Evolutionary conservation across 805 yeast species (phyloP).

Genomic region (Wickerhamomyces chaumierensis): DNA sequence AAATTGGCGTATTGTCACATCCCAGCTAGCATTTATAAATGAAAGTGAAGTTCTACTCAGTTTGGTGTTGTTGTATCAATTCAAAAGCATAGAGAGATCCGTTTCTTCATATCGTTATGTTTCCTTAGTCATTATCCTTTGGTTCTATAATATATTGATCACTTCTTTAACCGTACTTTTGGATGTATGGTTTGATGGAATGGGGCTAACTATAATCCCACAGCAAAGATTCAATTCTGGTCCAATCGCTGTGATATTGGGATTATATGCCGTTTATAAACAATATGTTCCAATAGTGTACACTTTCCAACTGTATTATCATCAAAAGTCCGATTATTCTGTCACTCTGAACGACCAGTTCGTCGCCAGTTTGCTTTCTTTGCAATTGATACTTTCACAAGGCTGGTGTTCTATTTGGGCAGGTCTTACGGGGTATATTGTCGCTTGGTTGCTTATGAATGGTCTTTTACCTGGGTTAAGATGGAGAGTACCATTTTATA

Average conservation of each 20-base stretch:
- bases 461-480: slow-evolving; percentile 27
- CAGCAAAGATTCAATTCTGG: slow-evolving; percentile 16
- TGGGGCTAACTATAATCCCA: slow-evolving; percentile 7
- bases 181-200: too few relatives aligned
- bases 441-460: slow-evolving; percentile 23
- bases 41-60: slow-evolving; percentile 26
- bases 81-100: slow-evolving; percentile 26
- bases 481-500: slow-evolving; percentile 27
- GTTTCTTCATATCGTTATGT: slow-evolving; percentile 25
- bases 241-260: slow-evolving; percentile 24
- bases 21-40: slow-evolving; percentile 15
- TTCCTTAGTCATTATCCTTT: slow-evolving; percentile 10
- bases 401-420: slow-evolving; percentile 18
- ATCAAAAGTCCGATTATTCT: slow-evolving; percentile 7
- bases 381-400: slow-evolving; percentile 23
- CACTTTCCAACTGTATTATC: slow-evolving; percentile 21
- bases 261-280: slow-evolving; percentile 24
- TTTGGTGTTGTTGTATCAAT: slow-evolving; percentile 24
- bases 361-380: slow-evolving; percentile 20
- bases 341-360: slow-evolving; percentile 22
- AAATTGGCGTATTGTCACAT: slow-evolving; percentile 18
- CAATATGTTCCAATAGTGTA: slow-evolving; percentile 28
- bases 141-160: slow-evolving; percentile 8
- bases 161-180: too few relatives aligned
- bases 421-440: slow-evolving; percentile 24